Conservation (phyloP, 192 early-diverging fungal species). For the Rhizoclosmatium globosum region DNA sequence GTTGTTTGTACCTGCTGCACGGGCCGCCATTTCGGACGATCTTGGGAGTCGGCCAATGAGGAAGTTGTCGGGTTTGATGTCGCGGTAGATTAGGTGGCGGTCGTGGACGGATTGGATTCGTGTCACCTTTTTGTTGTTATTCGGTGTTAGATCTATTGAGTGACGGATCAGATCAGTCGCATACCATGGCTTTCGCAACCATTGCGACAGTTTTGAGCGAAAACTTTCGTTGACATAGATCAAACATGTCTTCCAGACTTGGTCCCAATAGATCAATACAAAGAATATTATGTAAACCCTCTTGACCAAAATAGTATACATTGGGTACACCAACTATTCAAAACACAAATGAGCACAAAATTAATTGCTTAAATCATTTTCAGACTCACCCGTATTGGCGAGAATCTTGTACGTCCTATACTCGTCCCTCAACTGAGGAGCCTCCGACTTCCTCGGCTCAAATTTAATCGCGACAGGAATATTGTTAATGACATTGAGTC, state of each 20-base stretch:
- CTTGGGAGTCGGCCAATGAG: constrained; percentile 71
- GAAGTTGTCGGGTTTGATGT: constrained; percentile 87
- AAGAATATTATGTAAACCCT: constrained; percentile 94
- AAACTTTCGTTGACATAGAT: constrained; percentile 91
- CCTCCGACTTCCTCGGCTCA: constrained; percentile 95
- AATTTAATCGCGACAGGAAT: constrained; percentile 97
- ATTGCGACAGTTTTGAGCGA: constrained; percentile 91
- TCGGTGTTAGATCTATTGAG: background rate
- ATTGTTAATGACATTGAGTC: constrained; percentile 88
- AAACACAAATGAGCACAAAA: background rate
- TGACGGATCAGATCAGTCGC: background rate
- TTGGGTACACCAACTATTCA: constrained; percentile 81
- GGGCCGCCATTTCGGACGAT: constrained; percentile 32
- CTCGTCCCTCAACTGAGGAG: constrained; percentile 96
- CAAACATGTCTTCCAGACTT: constrained; percentile 95
- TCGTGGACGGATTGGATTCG: constrained; percentile 83
- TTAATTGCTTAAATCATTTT: background rate
- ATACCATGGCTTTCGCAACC: constrained; percentile 94
- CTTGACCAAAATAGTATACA: constrained; percentile 96
- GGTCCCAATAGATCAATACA: constrained; percentile 96
- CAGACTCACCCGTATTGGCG: constrained; percentile 59
- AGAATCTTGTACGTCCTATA: constrained; percentile 96
- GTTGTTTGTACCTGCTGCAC: constrained; percentile 10
- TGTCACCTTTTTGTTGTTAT: constrained; percentile 64
- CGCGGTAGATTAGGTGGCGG: constrained; percentile 90